phyloP scores from a whole-genome alignment of 805 yeast species.

The Kluyveromyces dobzhanskii region DNA sequence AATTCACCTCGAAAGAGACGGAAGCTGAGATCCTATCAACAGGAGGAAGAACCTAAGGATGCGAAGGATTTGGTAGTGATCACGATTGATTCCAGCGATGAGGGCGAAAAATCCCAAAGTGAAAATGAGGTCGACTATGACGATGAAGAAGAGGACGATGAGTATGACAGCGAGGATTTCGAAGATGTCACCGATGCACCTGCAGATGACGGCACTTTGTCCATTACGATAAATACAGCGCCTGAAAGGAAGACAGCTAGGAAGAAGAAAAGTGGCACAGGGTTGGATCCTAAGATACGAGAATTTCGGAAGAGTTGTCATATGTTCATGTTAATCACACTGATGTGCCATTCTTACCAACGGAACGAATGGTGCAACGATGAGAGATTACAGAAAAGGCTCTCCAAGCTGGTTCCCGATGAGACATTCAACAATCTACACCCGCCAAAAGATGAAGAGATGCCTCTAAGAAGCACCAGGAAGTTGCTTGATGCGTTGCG shows the following conservation, averaged over 20 bases:
- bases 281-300: slow-evolving; percentile 6
- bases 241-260: slow-evolving; percentile 10
- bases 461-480: slow-evolving; percentile 43
- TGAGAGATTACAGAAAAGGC: slow-evolving; percentile 29
- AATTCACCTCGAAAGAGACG: slow-evolving; percentile 9
- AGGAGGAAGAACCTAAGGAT: slow-evolving; percentile 3
- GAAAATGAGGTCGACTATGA: slow-evolving; percentile 12
- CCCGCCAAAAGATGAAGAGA: slow-evolving; percentile 34
- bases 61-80: slow-evolving; percentile 9
- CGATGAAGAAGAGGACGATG: slow-evolving; percentile 16
- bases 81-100: slow-evolving; percentile 7
- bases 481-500: slow-evolving; percentile 71
- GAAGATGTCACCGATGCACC: slow-evolving; percentile 15
- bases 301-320: slow-evolving; percentile 44
- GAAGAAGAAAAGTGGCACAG: slow-evolving; percentile 17
- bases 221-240: slow-evolving; percentile 19
- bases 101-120: slow-evolving; percentile 3
- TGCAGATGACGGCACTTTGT: slow-evolving; percentile 17
- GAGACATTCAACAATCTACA: slow-evolving; percentile 39
- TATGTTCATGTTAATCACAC: slow-evolving; percentile 44
- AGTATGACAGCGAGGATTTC: slow-evolving; percentile 20
- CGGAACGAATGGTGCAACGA: slow-evolving; percentile 73
- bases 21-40: slow-evolving; percentile 4
- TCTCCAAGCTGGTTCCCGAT: slow-evolving; percentile 42
- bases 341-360: slow-evolving; percentile 58